Evolutionary conservation across 2,329 filamentous ascomycete genomes (phyloP).

Genomic region (Aspergillus niger): DNA sequence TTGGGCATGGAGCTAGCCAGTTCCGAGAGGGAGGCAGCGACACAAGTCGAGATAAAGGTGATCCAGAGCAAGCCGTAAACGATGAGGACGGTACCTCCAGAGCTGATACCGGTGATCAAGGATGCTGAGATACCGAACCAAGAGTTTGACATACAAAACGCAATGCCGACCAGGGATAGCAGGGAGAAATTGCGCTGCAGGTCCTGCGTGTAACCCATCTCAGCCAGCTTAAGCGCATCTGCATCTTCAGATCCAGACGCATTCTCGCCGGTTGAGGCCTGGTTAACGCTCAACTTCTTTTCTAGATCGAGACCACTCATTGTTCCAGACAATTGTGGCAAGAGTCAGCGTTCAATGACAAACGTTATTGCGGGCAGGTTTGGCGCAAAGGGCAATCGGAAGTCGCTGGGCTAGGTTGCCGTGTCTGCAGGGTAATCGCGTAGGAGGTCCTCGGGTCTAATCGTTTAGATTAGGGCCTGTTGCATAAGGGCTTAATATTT

Average conservation of each 20-base stretch:
- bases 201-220: constrained; percentile 53
- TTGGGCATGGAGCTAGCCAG: constrained; percentile 54
- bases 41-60: constrained; percentile 48
- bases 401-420: constrained; percentile 1
- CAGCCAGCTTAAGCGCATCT: constrained; percentile 48
- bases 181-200: constrained; percentile 50
- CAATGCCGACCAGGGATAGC: constrained; percentile 53
- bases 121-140: constrained; percentile 56
- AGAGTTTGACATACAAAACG: constrained; percentile 55
- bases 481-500: constrained; percentile 17
- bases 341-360: constrained; percentile 1
- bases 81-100: constrained; percentile 52
- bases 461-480: constrained; percentile 10
- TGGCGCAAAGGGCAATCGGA: constrained; percentile 18
- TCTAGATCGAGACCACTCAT: constrained; percentile 24
- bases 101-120: constrained; percentile 54
- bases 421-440: constrained; percentile 16
- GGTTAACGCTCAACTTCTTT: constrained; percentile 23
- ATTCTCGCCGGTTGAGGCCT: constrained; percentile 13
- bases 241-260: constrained; percentile 25
- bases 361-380: not conserved
- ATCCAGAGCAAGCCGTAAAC: constrained; percentile 55
- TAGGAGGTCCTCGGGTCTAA: constrained; percentile 10
- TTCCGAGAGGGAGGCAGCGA: constrained; percentile 51
- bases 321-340: constrained; percentile 9